phyloP scores from a whole-genome alignment of 805 yeast species.

The Saccharomycopsis oosterbeekiorum region DNA sequence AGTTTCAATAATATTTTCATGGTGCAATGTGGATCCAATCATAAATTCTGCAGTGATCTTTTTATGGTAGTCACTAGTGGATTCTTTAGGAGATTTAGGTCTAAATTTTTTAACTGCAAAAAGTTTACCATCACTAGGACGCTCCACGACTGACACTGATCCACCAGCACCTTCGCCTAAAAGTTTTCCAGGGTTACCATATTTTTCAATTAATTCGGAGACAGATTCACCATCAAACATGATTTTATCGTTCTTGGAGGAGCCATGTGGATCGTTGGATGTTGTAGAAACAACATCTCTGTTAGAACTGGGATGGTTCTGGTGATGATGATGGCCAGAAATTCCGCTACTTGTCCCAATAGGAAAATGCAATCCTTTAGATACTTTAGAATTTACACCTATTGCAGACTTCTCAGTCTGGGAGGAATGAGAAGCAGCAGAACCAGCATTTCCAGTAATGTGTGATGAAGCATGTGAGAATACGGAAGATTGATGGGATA shows the following conservation, averaged over 20 bases:
- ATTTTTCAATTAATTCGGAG: slow-evolving; percentile 44
- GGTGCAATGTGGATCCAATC: slow-evolving; percentile 76
- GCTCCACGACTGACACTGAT: slow-evolving; percentile 59
- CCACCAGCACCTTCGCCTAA: slow-evolving; percentile 88
- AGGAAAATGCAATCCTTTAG: slow-evolving; percentile 11
- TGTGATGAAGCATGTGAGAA: background rate
- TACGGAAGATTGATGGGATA: background rate
- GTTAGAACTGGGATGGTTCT: background rate
- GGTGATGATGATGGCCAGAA: background rate
- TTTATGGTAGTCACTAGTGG: slow-evolving; percentile 65
- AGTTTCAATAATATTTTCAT: slow-evolving; percentile 73
- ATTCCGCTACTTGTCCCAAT: slow-evolving; percentile 6
- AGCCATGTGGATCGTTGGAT: slow-evolving; percentile 12
- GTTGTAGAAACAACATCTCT: background rate
- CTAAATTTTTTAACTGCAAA: slow-evolving; percentile 85
- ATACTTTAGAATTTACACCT: slow-evolving; percentile 14
- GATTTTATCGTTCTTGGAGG: slow-evolving; percentile 18
- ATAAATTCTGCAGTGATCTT: slow-evolving; percentile 83
- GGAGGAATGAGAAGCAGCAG: background rate
- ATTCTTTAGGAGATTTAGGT: slow-evolving; percentile 59
- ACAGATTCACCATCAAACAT: slow-evolving; percentile 33
- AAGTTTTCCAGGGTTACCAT: slow-evolving; percentile 68
- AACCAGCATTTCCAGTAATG: background rate
- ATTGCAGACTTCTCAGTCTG: background rate
- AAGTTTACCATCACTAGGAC: slow-evolving; percentile 60